Evolutionary conservation across 2,329 filamentous ascomycete species (phyloP).

Genomic region (Penicillium sp.): DNA sequence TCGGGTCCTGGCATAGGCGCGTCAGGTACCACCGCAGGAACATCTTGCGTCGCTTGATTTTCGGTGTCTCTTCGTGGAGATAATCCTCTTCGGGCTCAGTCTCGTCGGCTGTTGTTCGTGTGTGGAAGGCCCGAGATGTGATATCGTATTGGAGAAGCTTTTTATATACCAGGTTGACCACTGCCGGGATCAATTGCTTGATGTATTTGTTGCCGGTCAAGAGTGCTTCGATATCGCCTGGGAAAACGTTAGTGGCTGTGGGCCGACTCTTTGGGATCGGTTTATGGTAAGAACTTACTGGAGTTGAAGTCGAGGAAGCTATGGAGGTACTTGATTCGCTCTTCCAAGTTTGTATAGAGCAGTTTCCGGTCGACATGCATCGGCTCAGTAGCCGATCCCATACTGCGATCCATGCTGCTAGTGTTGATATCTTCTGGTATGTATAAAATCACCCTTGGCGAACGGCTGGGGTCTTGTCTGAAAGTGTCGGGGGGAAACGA

Average conservation of each 20-base stretch:
- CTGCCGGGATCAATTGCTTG: slow-evolving; percentile 75
- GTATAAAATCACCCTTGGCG: background rate
- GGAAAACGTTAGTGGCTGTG: background rate
- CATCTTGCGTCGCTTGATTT: slow-evolving; percentile 75
- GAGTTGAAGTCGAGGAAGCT: slow-evolving; percentile 73
- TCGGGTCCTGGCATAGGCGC: slow-evolving; percentile 72
- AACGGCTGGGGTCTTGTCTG: background rate
- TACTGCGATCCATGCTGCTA: slow-evolving; percentile 18
- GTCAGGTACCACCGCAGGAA: slow-evolving; percentile 73
- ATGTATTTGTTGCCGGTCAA: slow-evolving; percentile 71
- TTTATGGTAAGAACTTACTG: slow-evolving; percentile 50
- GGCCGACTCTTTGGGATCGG: background rate
- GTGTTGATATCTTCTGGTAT: background rate
- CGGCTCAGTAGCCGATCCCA: slow-evolving; percentile 17
- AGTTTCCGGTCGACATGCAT: slow-evolving; percentile 69
- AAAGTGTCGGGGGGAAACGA: background rate
- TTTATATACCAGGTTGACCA: slow-evolving; percentile 82
- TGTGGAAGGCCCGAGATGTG: slow-evolving; percentile 73
- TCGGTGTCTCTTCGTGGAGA: slow-evolving; percentile 67
- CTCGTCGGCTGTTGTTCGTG: slow-evolving; percentile 61
- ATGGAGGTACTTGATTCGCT: slow-evolving; percentile 70
- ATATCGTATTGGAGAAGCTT: slow-evolving; percentile 80
- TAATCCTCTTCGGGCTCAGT: slow-evolving; percentile 62
- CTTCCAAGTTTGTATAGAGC: slow-evolving; percentile 69
- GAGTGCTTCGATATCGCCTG: slow-evolving; percentile 72